phyloP scores from a whole-genome alignment of 2,329 filamentous ascomycete species.

The Xylariaceae sp. region DNA sequence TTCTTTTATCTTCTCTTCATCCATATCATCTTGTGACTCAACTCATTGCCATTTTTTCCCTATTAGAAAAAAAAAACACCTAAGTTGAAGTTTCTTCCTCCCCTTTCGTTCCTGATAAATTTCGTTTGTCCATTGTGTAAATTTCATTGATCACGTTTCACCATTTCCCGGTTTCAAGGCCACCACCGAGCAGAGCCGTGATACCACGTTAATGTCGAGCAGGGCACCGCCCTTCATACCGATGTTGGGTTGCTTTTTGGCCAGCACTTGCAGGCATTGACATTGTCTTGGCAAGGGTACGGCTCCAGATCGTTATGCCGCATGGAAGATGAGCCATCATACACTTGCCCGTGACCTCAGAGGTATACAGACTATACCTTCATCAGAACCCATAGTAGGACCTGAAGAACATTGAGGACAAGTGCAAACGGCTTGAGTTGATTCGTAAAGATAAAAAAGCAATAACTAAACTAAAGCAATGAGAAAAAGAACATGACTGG shows the following conservation, averaged over 20 bases:
- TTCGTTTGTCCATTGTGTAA: not conserved
- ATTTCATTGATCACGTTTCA: not conserved
- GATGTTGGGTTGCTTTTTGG: not conserved
- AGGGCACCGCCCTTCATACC: not conserved
- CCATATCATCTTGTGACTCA: constrained; percentile 4
- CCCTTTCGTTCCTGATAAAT: not conserved
- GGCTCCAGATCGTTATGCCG: not conserved
- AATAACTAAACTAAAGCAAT: not conserved
- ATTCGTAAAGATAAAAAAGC: not conserved
- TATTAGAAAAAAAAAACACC: not conserved
- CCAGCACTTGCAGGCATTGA: not conserved
- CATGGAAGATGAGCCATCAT: not conserved
- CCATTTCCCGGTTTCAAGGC: not conserved
- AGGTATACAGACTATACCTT: not conserved
- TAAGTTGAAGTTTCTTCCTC: not conserved
- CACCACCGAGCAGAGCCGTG: not conserved
- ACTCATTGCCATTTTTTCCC: not conserved
- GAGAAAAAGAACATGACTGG: not conserved
- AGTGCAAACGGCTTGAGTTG: not conserved
- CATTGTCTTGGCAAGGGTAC: not conserved
- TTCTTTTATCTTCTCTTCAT: not conserved
- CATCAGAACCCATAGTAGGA: not conserved
- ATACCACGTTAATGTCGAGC: not conserved
- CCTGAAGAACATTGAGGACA: not conserved
- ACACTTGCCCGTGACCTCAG: not conserved